Conservation (phyloP, 306 rosid genomes). For the Quercus parvula region DNA sequence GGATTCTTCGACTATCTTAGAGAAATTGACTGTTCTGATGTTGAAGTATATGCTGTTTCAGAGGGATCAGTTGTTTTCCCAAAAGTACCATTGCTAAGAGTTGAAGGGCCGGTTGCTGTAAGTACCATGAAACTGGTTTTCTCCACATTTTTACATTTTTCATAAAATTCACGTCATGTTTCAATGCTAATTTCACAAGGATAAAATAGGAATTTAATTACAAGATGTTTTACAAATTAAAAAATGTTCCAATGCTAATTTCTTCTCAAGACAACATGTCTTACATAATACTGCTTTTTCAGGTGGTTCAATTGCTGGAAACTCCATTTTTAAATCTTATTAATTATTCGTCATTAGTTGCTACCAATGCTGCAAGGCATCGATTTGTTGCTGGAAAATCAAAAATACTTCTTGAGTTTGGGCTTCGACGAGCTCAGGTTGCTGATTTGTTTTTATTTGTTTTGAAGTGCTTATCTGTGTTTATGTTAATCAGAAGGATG, state of each 20-base stretch:
- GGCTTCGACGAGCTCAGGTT: constrained; percentile 88
- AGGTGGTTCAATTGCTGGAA: constrained; percentile 93
- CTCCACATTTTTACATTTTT: neutral
- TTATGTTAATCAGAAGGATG: constrained; percentile 16
- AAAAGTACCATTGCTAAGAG: constrained; percentile 82
- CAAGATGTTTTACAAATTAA: too few species aligned
- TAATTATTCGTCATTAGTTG: constrained; percentile 76
- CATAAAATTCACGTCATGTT: neutral
- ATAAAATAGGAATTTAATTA: too few species aligned
- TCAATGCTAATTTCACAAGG: neutral
- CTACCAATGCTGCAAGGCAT: constrained; percentile 95
- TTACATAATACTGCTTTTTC: constrained; percentile 25
- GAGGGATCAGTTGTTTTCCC: constrained; percentile 98
- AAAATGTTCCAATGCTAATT: neutral
- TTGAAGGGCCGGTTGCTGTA: constrained; percentile 97
- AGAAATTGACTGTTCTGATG: constrained; percentile 84
- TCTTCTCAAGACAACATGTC: constrained; percentile 4
- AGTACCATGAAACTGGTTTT: constrained; percentile 33
- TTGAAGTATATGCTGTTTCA: constrained; percentile 77
- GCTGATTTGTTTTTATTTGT: constrained; percentile 19
- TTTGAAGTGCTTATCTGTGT: neutral
- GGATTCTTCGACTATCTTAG: constrained; percentile 83
- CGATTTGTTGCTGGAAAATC: constrained; percentile 91
- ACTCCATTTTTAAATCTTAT: constrained; percentile 77
- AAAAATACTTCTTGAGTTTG: constrained; percentile 85